A percentile compares a stretch with the other conserved stretches of the same genome.
Evolutionary conservation across 1,284 basidiomycete species (phyloP).

Genomic region (Trametes polyzona): DNA sequence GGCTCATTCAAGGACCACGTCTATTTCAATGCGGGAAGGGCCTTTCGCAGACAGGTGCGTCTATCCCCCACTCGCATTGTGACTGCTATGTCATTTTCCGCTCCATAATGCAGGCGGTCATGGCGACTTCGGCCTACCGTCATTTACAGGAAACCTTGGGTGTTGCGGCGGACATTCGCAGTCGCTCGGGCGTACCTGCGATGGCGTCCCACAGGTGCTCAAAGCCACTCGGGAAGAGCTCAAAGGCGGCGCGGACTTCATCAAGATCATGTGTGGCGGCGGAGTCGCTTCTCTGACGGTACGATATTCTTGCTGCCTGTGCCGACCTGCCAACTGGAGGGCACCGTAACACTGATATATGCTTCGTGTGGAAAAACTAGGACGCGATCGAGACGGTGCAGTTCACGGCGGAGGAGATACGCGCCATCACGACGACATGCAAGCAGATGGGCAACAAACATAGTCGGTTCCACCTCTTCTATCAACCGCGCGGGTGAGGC

Average conservation of each 20-base stretch:
- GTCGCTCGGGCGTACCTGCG: conserved; percentile 40
- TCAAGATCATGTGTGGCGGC: conserved; percentile 49
- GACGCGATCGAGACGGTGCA: conserved; percentile 52
- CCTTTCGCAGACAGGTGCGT: conserved; percentile 47
- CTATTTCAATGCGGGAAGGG: conserved; percentile 50
- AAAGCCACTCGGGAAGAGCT: conserved; percentile 48
- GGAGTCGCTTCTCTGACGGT: conserved; percentile 47
- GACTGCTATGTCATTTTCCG: background rate
- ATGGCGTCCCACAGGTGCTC: conserved; percentile 45
- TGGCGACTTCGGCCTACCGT: conserved; percentile 40
- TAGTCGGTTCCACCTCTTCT: too few species aligned
- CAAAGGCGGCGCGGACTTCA: conserved; percentile 49
- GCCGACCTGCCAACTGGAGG: background rate
- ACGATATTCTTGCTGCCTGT: background rate
- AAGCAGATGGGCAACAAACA: conserved; percentile 46
- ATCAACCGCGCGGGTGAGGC: too few species aligned
- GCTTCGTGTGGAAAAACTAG: background rate
- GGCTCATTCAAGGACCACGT: conserved; percentile 46
- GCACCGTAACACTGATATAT: background rate
- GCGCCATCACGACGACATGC: conserved; percentile 49
- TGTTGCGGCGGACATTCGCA: conserved; percentile 47
- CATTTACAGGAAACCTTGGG: conserved; percentile 31
- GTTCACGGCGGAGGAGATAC: conserved; percentile 49
- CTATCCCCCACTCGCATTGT: too few species aligned
- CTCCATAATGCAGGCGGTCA: conserved; percentile 40